A percentile compares a stretch with the other conserved stretches of the same genome.
These are phyloP conservation scores for Aspergillus transmontanensis DNA, from an alignment of 2,329 filamentous ascomycete species.

Conservation along the genomic window DNA sequence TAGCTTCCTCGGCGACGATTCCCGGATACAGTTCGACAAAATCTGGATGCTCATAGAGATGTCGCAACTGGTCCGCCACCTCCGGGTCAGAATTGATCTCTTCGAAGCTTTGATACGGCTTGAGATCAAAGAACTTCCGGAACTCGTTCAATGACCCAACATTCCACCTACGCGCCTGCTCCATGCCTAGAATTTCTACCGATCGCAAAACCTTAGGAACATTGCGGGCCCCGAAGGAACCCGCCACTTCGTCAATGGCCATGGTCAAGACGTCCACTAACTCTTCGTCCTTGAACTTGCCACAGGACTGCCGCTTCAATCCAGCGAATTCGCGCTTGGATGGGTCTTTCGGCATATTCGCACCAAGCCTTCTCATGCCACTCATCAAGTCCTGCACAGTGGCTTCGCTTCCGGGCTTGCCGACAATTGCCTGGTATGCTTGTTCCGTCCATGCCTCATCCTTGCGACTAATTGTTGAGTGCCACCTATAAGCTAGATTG, in stretches of 20 bases:
- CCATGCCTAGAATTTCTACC: conserved; percentile 78
- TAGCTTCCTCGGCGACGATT: conserved; percentile 73
- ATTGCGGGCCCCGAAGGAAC: conserved; percentile 72
- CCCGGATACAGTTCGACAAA: conserved; percentile 80
- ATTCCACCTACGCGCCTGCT: conserved; percentile 76
- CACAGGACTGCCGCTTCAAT: conserved; percentile 65
- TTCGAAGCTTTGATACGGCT: conserved; percentile 75
- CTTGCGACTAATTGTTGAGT: conserved; percentile 72
- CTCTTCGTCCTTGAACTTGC: conserved; percentile 72
- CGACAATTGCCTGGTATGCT: conserved; percentile 65
- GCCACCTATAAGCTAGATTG: conserved; percentile 86
- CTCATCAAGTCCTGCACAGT: conserved; percentile 62
- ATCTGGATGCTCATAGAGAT: conserved; percentile 72
- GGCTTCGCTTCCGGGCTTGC: conserved; percentile 60
- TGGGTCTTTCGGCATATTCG: conserved; percentile 65
- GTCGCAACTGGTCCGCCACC: conserved; percentile 65
- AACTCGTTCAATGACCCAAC: conserved; percentile 81
- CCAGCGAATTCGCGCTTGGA: conserved; percentile 68
- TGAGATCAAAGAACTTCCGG: conserved; percentile 77
- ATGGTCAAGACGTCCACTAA: conserved; percentile 69
- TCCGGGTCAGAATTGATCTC: conserved; percentile 79
- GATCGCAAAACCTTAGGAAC: conserved; percentile 73
- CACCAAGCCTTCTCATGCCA: conserved; percentile 66
- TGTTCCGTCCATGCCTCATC: conserved; percentile 81
- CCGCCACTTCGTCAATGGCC: conserved; percentile 70